Evolutionary conservation across 805 yeast genomes (phyloP), one percentile per base, ranked within the genome.

Genomic region (Hanseniaspora taiwanica): DNA sequence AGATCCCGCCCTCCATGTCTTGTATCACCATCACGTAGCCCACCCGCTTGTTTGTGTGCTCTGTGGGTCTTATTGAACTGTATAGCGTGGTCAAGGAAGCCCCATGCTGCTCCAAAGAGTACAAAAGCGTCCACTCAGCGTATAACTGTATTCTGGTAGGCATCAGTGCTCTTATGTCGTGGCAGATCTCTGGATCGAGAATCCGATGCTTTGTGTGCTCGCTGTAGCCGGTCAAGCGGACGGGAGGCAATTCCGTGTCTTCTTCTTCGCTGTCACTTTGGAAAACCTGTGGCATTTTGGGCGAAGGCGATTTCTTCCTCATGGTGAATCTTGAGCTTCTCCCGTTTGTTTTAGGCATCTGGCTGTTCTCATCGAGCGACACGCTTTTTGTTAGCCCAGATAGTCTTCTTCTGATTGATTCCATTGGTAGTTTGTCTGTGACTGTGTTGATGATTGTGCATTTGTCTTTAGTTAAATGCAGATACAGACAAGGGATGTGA

Each of bases 41-140:
- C 17, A 66, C 66, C 40, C 71, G 62, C 39, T 64, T 66, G 20
- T 63, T 69, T 42, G 67, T 55, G 41, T 51, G 53, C 8, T 54
- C 44, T 17, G 53, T 63, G 0, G 81, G 80, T 36, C 63, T 63
- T 41, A 74, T 58, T 36, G 67, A 63, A 13, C 70, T 62, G 55
- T 87, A 89, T 14, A 91, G 59, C 0, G 97, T 86, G 43, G 72
- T 76, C 40, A 89, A 58, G 0, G 95, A 82, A 0, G 94, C 78
- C 0, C 98, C 98, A 55, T 86, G 83, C 57, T 85, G 96, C 49
- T 87, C 96, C 44, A 84, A 60, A n/a, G 91, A 79, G 55, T 87
- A 89, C 2, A 77, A 58, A 38, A 91, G 58, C 5, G 69, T 59
- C 98, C 97, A 91, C 5, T 71, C 70, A 29, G 80, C 78, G 45